Conservation (phyloP, 345 rosid genomes). For the Citrus trifoliata region DNA sequence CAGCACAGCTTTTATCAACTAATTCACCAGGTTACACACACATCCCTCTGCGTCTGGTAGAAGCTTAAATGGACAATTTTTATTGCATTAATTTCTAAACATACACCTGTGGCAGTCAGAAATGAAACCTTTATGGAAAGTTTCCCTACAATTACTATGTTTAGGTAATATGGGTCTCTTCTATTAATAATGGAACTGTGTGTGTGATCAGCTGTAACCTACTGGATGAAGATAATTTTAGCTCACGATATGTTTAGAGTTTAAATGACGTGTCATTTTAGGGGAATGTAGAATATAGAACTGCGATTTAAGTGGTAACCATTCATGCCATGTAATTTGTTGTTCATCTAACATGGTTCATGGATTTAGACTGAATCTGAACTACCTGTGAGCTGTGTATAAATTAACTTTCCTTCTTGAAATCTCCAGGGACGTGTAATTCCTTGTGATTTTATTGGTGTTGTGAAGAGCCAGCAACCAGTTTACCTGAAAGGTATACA, state of each 20-base stretch:
- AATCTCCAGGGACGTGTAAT: conserved; percentile 76
- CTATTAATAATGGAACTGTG: neutral
- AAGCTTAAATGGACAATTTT: neutral
- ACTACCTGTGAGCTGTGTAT: neutral
- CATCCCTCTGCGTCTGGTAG: neutral
- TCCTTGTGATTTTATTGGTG: conserved; percentile 93
- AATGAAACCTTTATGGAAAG: neutral
- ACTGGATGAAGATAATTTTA: neutral
- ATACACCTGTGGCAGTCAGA: neutral
- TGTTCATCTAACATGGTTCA: neutral
- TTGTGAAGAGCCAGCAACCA: conserved; percentile 91
- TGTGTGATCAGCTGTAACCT: neutral
- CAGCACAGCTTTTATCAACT: conserved; percentile 99
- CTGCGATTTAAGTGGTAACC: neutral
- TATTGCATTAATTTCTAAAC: neutral
- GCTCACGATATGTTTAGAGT: neutral
- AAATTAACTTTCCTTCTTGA: conserved; percentile 12
- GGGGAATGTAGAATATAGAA: neutral
- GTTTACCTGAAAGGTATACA: conserved; percentile 72
- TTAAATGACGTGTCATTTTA: neutral
- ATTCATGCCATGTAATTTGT: neutral
- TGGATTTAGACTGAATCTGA: neutral
- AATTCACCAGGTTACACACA: conserved; percentile 78
- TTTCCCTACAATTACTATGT: neutral
- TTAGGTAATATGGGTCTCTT: neutral